Conservation (phyloP, 768 basidiomycete genomes). For the Baorangia bicolor region DNA sequence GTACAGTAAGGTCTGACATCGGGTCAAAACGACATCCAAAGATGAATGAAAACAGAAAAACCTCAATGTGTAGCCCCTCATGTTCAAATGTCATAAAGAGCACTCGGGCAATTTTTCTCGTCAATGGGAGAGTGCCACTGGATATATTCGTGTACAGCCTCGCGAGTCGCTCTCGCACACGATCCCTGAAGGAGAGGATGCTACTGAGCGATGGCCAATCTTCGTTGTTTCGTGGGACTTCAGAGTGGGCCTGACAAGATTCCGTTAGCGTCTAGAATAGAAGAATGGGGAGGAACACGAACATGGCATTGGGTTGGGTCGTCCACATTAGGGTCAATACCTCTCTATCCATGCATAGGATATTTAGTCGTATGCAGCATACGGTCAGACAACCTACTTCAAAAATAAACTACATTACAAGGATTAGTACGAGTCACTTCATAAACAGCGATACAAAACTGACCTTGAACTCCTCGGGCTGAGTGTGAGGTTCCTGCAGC, state of each 20-base stretch:
- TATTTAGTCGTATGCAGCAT: slow-evolving; percentile 1
- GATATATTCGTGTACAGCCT: slow-evolving; percentile 72
- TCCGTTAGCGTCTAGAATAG: neutral
- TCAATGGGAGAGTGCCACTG: slow-evolving; percentile 47
- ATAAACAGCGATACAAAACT: slow-evolving; percentile 11
- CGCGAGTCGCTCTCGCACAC: slow-evolving; percentile 71
- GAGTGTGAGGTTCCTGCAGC: slow-evolving; percentile 74
- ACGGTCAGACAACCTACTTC: slow-evolving; percentile 47
- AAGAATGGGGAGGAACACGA: slow-evolving; percentile 24
- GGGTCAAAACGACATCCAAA: slow-evolving; percentile 2
- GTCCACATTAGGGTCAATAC: slow-evolving; percentile 94
- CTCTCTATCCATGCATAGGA: slow-evolving; percentile 54
- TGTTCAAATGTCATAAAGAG: slow-evolving; percentile 92
- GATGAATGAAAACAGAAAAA: slow-evolving; percentile 18
- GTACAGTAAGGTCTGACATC: slow-evolving; percentile 74
- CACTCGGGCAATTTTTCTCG: slow-evolving; percentile 70
- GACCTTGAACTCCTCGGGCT: slow-evolving; percentile 80
- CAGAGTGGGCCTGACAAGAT: slow-evolving; percentile 70
- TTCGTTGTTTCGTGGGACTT: slow-evolving; percentile 73
- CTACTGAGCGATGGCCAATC: slow-evolving; percentile 81
- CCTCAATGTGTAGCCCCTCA: slow-evolving; percentile 85
- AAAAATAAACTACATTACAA: slow-evolving; percentile 58
- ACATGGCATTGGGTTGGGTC: slow-evolving; percentile 87
- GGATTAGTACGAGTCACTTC: slow-evolving; percentile 2
- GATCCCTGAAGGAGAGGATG: slow-evolving; percentile 76